Evolutionary conservation across 2,329 filamentous ascomycete species (phyloP).

Genomic region (Phaeosphaeria sp.): DNA sequence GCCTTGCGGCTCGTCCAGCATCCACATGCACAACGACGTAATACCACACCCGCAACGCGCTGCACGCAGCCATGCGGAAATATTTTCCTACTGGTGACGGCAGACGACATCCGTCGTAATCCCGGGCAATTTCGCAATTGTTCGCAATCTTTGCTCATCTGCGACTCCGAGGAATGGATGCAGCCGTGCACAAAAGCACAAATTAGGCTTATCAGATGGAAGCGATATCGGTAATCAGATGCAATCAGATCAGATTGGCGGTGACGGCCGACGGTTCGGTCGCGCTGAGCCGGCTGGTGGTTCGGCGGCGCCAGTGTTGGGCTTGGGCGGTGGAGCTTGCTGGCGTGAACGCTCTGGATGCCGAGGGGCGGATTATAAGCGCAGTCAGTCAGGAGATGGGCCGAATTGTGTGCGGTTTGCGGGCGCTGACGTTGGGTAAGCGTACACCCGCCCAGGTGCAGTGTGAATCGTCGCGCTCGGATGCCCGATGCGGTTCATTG

Average conservation of each 20-base stretch:
- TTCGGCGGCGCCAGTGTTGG: not conserved
- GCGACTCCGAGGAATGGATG: not conserved
- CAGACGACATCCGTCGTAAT: not conserved
- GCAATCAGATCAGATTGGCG: not conserved
- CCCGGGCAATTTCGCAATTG: not conserved
- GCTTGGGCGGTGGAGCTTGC: not conserved
- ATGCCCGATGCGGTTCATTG: not conserved
- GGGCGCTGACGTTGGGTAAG: not conserved
- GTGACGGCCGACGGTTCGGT: not conserved
- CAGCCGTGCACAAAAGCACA: not conserved
- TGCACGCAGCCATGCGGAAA: not conserved
- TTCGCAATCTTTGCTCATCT: not conserved
- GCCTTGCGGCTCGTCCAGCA: not conserved
- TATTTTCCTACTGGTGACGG: not conserved
- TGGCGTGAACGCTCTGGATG: not conserved
- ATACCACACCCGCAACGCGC: not conserved
- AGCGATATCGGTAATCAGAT: not conserved
- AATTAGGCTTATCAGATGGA: not conserved
- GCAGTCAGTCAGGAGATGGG: too few relatives aligned
- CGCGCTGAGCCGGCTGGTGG: not conserved
- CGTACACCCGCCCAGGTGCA: not conserved
- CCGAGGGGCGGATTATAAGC: not conserved
- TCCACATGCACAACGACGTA: conserved; percentile 1
- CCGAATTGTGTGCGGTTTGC: too few relatives aligned
- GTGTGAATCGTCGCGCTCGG: not conserved